Evolutionary conservation across 768 basidiomycete species (phyloP).

Genomic region (Pulveroboletus sp.): DNA sequence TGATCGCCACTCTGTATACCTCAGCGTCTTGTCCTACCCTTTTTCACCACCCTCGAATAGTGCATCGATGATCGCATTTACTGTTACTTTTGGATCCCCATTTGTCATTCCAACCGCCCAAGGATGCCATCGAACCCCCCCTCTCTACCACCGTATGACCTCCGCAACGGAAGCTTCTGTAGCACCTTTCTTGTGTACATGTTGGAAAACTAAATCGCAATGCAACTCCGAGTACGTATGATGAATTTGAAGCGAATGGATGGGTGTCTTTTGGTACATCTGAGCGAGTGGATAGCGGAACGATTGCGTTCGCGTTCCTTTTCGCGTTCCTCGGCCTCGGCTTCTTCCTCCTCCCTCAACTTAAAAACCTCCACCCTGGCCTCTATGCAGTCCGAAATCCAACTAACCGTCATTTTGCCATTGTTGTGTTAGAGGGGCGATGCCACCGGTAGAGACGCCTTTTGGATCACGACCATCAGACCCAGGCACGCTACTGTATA

Average conservation of each 20-base stretch:
- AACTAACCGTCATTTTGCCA: slow-evolving; percentile 69
- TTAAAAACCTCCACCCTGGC: slow-evolving; percentile 75
- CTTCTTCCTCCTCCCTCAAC: slow-evolving; percentile 74
- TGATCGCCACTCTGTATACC: no score
- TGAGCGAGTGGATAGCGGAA: slow-evolving; percentile 23
- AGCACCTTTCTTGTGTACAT: no score
- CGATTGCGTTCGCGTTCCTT: slow-evolving; percentile 39
- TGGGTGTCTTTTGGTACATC: slow-evolving; percentile 19
- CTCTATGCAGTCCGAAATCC: slow-evolving; percentile 85
- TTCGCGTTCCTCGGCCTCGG: slow-evolving; percentile 75
- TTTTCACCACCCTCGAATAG: no score
- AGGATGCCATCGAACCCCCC: no score
- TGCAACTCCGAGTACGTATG: no score
- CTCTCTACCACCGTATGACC: no score
- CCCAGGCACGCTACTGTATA: slow-evolving; percentile 80
- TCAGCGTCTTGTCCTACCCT: no score
- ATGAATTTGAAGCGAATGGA: slow-evolving; percentile 16
- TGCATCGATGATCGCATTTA: no score
- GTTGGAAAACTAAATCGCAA: no score
- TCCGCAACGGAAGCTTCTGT: no score
- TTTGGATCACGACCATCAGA: slow-evolving; percentile 77
- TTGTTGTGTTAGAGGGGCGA: slow-evolving; percentile 40
- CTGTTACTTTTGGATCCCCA: no score
- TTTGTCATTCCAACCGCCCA: no score
- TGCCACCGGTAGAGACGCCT: slow-evolving; percentile 64